Evolutionary conservation across 169 alveolate genomes (phyloP).

Genomic region (Plasmodium vinckei): DNA sequence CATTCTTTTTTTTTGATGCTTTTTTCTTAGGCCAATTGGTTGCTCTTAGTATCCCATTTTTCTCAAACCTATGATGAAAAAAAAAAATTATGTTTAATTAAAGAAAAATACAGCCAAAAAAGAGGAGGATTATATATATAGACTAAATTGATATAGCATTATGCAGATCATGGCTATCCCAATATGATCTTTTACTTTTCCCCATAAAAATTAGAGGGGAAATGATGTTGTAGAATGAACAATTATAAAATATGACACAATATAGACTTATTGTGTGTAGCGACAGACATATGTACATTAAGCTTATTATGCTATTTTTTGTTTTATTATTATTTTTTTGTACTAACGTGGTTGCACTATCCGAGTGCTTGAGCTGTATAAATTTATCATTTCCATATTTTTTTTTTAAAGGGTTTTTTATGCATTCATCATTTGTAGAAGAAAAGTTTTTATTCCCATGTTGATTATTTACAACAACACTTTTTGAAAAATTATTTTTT

Average conservation of each 20-base stretch:
- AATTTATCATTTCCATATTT: conserved; percentile 6
- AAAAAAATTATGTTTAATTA: neutral
- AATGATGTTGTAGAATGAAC: too few species aligned
- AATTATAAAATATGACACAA: too few species aligned
- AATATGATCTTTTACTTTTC: too few species aligned
- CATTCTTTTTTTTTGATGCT: conserved; percentile 59
- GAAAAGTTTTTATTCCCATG: conserved; percentile 19
- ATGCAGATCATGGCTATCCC: too few species aligned
- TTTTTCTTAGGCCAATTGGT: conserved; percentile 72
- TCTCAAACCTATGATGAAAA: conserved; percentile 21
- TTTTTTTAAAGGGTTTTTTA: neutral
- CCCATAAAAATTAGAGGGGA: too few species aligned
- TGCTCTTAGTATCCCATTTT: conserved; percentile 37
- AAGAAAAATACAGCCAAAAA: neutral
- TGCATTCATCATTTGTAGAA: conserved; percentile 4
- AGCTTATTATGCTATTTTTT: too few species aligned
- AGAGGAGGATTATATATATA: neutral
- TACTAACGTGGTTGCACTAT: conserved; percentile 50
- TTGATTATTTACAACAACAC: neutral
- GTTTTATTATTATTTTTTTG: neutral
- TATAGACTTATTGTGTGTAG: too few species aligned
- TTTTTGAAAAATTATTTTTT: conserved; percentile 1
- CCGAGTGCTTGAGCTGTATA: conserved; percentile 65
- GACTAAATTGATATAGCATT: too few species aligned
- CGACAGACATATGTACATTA: too few species aligned